These are phyloP conservation scores for Microbotryum violaceum DNA, from an alignment of 1,284 basidiomycete species.

Conservation along the genomic window DNA sequence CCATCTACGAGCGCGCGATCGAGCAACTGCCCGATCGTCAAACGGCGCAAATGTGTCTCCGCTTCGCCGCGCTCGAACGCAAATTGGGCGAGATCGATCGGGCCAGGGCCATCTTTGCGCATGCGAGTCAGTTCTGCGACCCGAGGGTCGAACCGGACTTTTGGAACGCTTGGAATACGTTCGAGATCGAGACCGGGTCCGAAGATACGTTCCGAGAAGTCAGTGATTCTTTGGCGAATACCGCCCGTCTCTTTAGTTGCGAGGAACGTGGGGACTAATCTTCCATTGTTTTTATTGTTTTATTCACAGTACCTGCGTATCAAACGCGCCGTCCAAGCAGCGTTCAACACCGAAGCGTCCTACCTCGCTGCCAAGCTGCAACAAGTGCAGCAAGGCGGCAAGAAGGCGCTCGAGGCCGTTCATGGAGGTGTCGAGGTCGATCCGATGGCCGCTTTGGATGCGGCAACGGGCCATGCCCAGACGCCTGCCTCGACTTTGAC, in stretches of 20 bases:
- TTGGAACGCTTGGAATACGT: slow-evolving; percentile 94
- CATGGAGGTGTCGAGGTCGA: slow-evolving; percentile 15
- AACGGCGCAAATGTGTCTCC: slow-evolving; percentile 95
- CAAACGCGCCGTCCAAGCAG: slow-evolving; percentile 94
- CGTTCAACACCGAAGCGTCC: slow-evolving; percentile 88
- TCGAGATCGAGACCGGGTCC: slow-evolving; percentile 95
- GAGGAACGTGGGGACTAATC: not conserved
- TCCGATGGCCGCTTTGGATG: slow-evolving; percentile 30
- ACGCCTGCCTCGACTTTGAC: not conserved
- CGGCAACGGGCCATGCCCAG: slow-evolving; percentile 1
- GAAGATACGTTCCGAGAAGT: slow-evolving; percentile 99
- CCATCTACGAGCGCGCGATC: slow-evolving; percentile 95
- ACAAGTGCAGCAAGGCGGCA: slow-evolving; percentile 11
- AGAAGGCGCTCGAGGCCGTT: slow-evolving; percentile 17
- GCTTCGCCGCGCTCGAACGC: slow-evolving; percentile 90
- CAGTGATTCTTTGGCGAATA: slow-evolving; percentile 39
- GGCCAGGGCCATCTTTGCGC: slow-evolving; percentile 89
- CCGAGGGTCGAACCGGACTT: slow-evolving; percentile 81
- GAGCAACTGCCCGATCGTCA: slow-evolving; percentile 85
- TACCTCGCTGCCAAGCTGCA: slow-evolving; percentile 40
- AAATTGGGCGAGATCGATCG: slow-evolving; percentile 98
- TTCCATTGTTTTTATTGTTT: not conserved
- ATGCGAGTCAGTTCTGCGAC: slow-evolving; percentile 97
- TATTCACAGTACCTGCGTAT: slow-evolving; percentile 57
- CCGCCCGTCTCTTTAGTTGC: too few species aligned